Evolutionary conservation across 345 rosid species (phyloP), one percentile per base, ranked within the genome.

Genomic region (Melaleuca alternifolia): DNA sequence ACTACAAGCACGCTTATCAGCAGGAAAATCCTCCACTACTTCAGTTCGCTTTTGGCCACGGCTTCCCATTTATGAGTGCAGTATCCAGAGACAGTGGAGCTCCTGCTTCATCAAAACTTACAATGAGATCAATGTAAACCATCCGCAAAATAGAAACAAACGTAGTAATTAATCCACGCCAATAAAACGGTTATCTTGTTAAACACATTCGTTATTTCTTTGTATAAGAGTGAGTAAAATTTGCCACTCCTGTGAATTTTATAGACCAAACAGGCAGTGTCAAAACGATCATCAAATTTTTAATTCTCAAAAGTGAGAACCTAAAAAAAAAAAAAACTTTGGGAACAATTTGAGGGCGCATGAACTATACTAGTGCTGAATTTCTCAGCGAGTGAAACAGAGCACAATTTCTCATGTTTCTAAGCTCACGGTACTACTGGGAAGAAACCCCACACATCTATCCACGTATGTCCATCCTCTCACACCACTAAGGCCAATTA

Each of bases 1-100:
- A 91, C 93, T 94, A 86, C 98, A 97, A 85, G 99, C 98, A 85
- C 99, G 94, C 90, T 97, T 96, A 93, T 97, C 99, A 76, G 98
- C 97, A 26, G 99, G 99, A 50, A 96, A 89, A 84, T 94, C 97
- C 28, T 93, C 95, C 54, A 89, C 91, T 83, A 92, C 90, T 62
- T 96, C 99, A 61, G 93, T 84, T 51, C 98, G 96, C 89, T 97
- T 97, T 89, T 97, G 99, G 50, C 99, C 98, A 86, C 99, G 93
- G 90, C 89, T 95, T 86, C 88, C 98, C 98, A 97, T 97, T 83
- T 50, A 75, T 48, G 54, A 18, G 24, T 54, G 26, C 41, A 20
- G 30, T 83, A 56, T 71, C 59, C 57, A 28, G 59, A 54, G 37
- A 75, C 24, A 28, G 76, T 23, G 51, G 61, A 83, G 54, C 75